Percentiles rank a stretch among this genome's conserved stretches.
These are phyloP conservation scores for Penicillium silybi DNA, from an alignment of 495 filamentous ascomycete species.

Conservation along the genomic window DNA sequence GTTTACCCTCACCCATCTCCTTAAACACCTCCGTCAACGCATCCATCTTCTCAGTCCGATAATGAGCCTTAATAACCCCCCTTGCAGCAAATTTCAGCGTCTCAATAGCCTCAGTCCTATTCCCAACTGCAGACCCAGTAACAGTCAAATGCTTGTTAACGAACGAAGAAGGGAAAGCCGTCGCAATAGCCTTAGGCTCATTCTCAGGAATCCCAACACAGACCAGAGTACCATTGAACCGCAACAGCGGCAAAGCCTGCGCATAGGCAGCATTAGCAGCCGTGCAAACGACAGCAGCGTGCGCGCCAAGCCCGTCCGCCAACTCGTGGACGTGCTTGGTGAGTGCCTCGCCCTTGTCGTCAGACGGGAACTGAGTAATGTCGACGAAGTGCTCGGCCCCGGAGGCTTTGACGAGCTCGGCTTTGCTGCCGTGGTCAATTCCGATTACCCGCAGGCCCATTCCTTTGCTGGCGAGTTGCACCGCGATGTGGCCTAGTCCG, in stretches of 20 bases:
- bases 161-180: conserved; percentile 48
- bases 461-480: conserved; percentile 57
- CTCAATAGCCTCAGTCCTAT: conserved; percentile 63
- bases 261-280: conserved; percentile 64
- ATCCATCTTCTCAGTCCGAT: conserved; percentile 57
- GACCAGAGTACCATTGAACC: conserved; percentile 60
- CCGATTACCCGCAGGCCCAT: conserved; percentile 68
- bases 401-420: conserved; percentile 51
- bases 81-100: conserved; percentile 59
- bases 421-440: conserved; percentile 63
- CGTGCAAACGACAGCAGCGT: conserved; percentile 61
- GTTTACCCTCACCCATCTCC: conserved; percentile 53
- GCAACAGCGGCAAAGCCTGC: conserved; percentile 53
- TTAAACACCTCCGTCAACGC: conserved; percentile 57
- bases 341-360: conserved; percentile 44
- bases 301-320: conserved; percentile 61
- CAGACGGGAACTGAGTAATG: conserved; percentile 50
- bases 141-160: conserved; percentile 53
- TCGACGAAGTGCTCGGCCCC: conserved; percentile 71
- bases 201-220: conserved; percentile 69
- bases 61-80: conserved; percentile 59
- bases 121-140: conserved; percentile 61
- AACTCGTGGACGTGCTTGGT: conserved; percentile 53
- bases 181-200: conserved; percentile 53
- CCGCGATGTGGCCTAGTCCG: conserved; percentile 62